Base-by-base conservation (phyloP, 139 green algal species). In the Mesotaenium endlicherianum region DNA sequence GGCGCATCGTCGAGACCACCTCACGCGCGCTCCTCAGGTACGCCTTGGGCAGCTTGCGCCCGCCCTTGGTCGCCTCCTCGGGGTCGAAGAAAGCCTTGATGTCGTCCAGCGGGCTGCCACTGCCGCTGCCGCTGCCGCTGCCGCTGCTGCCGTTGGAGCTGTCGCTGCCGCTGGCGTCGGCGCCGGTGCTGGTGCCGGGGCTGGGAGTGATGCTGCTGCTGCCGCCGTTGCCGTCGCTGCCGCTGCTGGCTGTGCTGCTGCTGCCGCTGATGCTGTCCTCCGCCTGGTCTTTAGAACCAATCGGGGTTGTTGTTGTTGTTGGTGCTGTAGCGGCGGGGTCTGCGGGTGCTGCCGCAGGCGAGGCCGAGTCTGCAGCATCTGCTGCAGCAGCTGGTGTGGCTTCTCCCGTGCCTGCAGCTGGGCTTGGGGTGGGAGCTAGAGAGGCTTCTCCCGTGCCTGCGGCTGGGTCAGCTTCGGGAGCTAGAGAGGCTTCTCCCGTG, bases 21-120 rank as follows among this genome's bases (percentile, higher is more conserved):
- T 75, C 77, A 20, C 67, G 36, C 77, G 71, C 77, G 69, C 43
- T 83, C 36, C 38, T 20, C 8, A 84, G 20, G 31, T 84, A 84
- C 42, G 77, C 60, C 69, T 84, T 84, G 8, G 77, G 77, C 14
- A 83, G 77, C 69, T 36, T 30, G 30, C 77, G 60, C 43, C 77
- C 77, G 43, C 31, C 34, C 69, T 84, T 42, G 8, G 77, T 83
- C 8, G 20, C 1, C 69, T 84, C 77, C 30, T 84, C 60, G 60
- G 77, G 57, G 16, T 84, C 77, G 38, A 84, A 83, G 70, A 84
- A 20, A 20, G 77, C 84, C 39, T 8, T n/a, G 11, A 84, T 5
- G n/a, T 36, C 36, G 31, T 83, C 38, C 36, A 84, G 77, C 26
- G 71, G 70, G 40, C 41, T 81, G 26, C 53, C 55, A 6, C 43